Base-by-base conservation (phyloP, 495 filamentous ascomycete species). In the Lasiosphaeria miniovina region DNA sequence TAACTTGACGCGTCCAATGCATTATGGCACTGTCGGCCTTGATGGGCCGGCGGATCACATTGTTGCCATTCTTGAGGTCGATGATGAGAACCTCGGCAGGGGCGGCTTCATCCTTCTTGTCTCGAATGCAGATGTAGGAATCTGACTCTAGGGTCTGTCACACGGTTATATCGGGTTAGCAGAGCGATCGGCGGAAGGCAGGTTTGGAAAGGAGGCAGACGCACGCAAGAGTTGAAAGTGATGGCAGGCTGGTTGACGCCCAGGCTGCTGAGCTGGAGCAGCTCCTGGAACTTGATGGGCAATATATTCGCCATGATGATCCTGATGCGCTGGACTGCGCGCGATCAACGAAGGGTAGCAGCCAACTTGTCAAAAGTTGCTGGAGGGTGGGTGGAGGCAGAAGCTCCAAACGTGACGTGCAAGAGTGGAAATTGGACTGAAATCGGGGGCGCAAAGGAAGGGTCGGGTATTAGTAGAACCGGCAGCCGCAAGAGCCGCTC, bases 11-110 rank as follows among this genome's bases (percentile, higher is more conserved):
- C 65, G 80, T 84, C 90, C 92, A 96, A 84, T 99, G 94, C 94
- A 99, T 97, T 71, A 99, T 97, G 61, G 94, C 95, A 85, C 92
- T 96, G 80, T 99, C 94, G 65, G 94, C 95, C 78, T 97, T 98
- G 81, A 99, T 99, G 8, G 93, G 91, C 64, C 94, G 84, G 63
- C 90, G 87, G 60, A 92, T 95, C 69, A 96, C 83, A 75, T 91
- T 89, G 83, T 96, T 96, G 76, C 84, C 84, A 77, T 95, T 92
- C 75, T 96, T 95, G 67, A 99, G 88, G 72, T 98, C 87, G 74
- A 99, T 78, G 74, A 98, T 99, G 74, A 98, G 89, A 61, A 98
- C 94, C 74, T 99, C 92, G 36, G 94, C 90, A 52, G 86, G 85
- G 52, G 90, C 84, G 51, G 86, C 83, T 57, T 90, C 88, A 62